Conservation (phyloP, 2,329 filamentous ascomycete genomes). For the Clathrospora elynae region DNA sequence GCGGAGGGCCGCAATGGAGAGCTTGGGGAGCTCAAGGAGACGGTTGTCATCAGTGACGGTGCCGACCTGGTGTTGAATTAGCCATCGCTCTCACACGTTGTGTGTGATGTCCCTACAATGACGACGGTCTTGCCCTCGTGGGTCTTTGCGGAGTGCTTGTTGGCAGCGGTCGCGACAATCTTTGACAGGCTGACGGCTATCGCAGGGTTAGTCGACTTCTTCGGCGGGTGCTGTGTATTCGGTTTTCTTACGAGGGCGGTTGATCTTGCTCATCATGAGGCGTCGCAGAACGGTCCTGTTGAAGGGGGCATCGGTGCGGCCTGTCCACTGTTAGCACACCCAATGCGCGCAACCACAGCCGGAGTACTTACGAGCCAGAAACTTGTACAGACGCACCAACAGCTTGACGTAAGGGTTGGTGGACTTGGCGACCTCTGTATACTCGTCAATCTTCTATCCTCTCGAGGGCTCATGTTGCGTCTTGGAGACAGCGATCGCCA, state of each 20-base stretch:
- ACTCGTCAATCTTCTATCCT: constrained; percentile 45
- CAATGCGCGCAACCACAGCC: constrained; percentile 8
- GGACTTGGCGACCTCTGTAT: constrained; percentile 69
- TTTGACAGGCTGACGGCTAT: constrained; percentile 84
- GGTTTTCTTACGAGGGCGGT: constrained; percentile 63
- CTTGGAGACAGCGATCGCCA: constrained; percentile 47
- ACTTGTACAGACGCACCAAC: constrained; percentile 97
- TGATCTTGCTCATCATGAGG: constrained; percentile 98
- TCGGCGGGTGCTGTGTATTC: neutral
- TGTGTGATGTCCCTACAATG: constrained; percentile 55
- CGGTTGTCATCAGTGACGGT: constrained; percentile 99
- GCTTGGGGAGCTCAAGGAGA: constrained; percentile 79
- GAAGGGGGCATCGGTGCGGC: constrained; percentile 95
- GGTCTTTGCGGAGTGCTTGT: constrained; percentile 56
- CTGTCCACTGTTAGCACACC: constrained; percentile 55
- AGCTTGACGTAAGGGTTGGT: constrained; percentile 98
- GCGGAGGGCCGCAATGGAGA: constrained; percentile 89
- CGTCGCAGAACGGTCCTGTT: constrained; percentile 98
- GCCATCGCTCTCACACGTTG: neutral
- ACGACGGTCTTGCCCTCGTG: constrained; percentile 85
- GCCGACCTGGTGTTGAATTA: constrained; percentile 60
- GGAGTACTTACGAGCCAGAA: constrained; percentile 81
- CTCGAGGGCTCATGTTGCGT: constrained; percentile 47
- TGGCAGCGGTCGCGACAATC: constrained; percentile 69
- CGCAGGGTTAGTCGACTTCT: constrained; percentile 23